Conservation (phyloP, 768 basidiomycete species). For the Paxillus involutus region DNA sequence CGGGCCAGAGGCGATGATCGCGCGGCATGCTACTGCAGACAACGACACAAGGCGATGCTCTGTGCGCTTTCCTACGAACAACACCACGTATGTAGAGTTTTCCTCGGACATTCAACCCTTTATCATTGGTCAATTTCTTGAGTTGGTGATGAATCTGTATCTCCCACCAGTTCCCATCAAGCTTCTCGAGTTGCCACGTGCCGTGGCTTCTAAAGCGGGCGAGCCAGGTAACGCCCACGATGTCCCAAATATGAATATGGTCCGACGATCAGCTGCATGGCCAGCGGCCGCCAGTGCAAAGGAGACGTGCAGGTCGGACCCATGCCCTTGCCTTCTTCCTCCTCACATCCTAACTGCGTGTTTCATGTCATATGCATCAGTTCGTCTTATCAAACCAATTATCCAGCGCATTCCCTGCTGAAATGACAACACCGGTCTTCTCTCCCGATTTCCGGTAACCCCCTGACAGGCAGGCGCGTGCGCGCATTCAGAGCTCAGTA, state of each 20-base stretch:
- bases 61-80: conserved; percentile 2
- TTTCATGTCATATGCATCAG: conserved; percentile 5
- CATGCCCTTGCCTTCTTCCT: not conserved
- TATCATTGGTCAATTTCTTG: conserved; percentile 10
- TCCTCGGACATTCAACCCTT: conserved; percentile 25
- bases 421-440: conserved; percentile 1
- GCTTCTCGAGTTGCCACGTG: not conserved
- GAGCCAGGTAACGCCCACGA: not conserved
- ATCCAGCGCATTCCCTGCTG: conserved; percentile 1
- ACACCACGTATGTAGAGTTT: not conserved
- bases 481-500: not conserved
- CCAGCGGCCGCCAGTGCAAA: not conserved
- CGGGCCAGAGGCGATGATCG: not conserved
- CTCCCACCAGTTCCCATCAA: not conserved
- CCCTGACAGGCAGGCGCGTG: conserved; percentile 5
- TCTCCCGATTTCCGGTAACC: conserved; percentile 2
- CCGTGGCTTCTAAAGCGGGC: not conserved
- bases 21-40: conserved; percentile 2
- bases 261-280: not conserved
- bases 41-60: conserved; percentile 1
- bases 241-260: not conserved
- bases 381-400: conserved; percentile 8
- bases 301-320: not conserved
- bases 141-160: conserved; percentile 1
- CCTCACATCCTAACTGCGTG: conserved; percentile 8